Evolutionary conservation across 129 eudicot genomes (phyloP), one percentile per base, ranked within the genome.

Genomic region (Ambrosia artemisiifolia): DNA sequence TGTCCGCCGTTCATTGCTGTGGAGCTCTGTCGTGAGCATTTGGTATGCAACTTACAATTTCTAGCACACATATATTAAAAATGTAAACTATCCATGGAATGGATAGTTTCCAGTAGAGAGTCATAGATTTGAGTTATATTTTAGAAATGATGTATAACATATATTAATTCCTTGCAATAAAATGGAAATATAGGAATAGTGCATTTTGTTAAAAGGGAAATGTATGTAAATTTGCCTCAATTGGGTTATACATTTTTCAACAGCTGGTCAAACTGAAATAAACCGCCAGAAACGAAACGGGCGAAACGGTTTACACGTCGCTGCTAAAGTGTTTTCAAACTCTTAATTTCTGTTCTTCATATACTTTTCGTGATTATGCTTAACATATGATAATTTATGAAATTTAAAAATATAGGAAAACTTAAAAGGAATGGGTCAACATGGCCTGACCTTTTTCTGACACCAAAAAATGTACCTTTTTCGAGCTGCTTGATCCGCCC

Each of bases 11-110:
- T 90, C 61, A 61, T 90, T 19, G 92, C 98, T 40, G 79, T 89
- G 78, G 98, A 93, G 81, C 90, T 78, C 40, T 93, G 98, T 73
- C 92, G 98, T 67, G 98, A 93, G 74, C 92, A 82, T 71, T 72
- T 93, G 98, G 98, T 93, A 83, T 42, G 76, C 51, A 3, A 44
- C 36, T 61, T 30, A n/a, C 14, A n/a, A 11, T 44, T 20, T 69
- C 43, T 56, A 56, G 16, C 73, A 28, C 63, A 9, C 43, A 14
- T 2, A 14, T 49, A 20, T 14, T 18, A 33, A 11, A 30, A 63
- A 73, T 61, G 19, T 11, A 19, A 13, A 16, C 14, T 66, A 30
- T 66, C 16, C 17, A 30, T 28, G 7, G 24, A 28, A 30, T 57
- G 36, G 7, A 57, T 12, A n/a, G n/a, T n/a, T n/a, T n/a, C n/a